These are phyloP conservation scores for Hygrocybe coccinea DNA, from an alignment of 768 basidiomycete genomes.

Conservation along the genomic window DNA sequence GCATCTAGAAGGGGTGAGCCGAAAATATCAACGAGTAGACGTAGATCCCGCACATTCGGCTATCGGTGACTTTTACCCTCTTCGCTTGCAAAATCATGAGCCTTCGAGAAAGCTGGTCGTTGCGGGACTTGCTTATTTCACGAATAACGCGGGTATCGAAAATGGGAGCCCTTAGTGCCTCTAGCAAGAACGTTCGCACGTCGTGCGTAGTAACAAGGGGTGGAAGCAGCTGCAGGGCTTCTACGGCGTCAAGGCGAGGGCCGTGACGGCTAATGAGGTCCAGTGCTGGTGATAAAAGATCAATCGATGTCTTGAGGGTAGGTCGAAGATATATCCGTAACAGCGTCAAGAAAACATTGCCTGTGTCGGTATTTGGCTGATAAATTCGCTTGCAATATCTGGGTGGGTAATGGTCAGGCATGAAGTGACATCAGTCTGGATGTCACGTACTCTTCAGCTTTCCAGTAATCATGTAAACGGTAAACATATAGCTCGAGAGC, in stretches of 20 bases:
- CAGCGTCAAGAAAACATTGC: slow-evolving; percentile 74
- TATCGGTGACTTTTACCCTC: slow-evolving; percentile 86
- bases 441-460: slow-evolving; percentile 77
- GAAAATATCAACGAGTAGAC: background rate
- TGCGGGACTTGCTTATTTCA: slow-evolving; percentile 66
- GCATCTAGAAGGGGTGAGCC: slow-evolving; percentile 51
- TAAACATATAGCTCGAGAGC: slow-evolving; percentile 96
- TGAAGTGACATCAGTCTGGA: background rate
- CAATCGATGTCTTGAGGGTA: slow-evolving; percentile 41
- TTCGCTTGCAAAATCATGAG: slow-evolving; percentile 74
- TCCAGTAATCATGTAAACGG: slow-evolving; percentile 71
- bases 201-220: slow-evolving; percentile 84
- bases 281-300: slow-evolving; percentile 76
- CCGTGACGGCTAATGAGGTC: slow-evolving; percentile 84
- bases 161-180: slow-evolving; percentile 59
- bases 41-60: slow-evolving; percentile 70
- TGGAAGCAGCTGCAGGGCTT: slow-evolving; percentile 82
- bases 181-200: slow-evolving; percentile 70
- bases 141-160: slow-evolving; percentile 68
- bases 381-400: slow-evolving; percentile 91
- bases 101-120: slow-evolving; percentile 68
- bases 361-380: slow-evolving; percentile 48
- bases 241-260: slow-evolving; percentile 71
- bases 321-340: slow-evolving; percentile 86
- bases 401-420: slow-evolving; percentile 6